Percentiles rank a stretch among this genome's conserved stretches.
Evolutionary conservation across 1,284 basidiomycete genomes (phyloP).

Genomic region (Heterobasidion occidentale): DNA sequence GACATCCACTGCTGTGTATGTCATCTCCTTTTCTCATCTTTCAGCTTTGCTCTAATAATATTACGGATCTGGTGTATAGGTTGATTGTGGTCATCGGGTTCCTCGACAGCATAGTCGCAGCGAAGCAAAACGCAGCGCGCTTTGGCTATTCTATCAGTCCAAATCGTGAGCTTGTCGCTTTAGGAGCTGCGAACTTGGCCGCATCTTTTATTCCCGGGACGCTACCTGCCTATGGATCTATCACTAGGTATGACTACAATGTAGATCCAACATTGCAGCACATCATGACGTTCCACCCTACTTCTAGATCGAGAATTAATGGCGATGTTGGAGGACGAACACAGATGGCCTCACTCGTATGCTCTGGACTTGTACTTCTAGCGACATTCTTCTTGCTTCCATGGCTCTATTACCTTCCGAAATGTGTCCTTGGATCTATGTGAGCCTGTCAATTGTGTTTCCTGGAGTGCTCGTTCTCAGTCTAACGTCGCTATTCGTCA

Average conservation of each 20-base stretch:
- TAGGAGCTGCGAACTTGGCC: constrained; percentile 78
- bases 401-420: constrained; percentile 71
- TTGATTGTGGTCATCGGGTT: constrained; percentile 71
- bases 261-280: neutral
- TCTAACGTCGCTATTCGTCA: constrained; percentile 18
- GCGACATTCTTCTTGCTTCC: constrained; percentile 85
- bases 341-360: constrained; percentile 83
- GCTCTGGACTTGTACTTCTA: constrained; percentile 67
- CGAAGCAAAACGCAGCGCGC: constrained; percentile 78
- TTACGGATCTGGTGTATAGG: constrained; percentile 25
- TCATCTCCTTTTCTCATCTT: neutral
- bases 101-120: constrained; percentile 78
- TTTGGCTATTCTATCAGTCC: constrained; percentile 87
- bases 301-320: constrained; percentile 71
- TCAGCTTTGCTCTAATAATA: constrained; percentile 1
- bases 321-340: constrained; percentile 82
- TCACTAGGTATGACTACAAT: constrained; percentile 54
- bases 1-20: constrained; percentile 72
- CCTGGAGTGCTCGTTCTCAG: neutral
- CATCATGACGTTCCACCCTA: neutral
- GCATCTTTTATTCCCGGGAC: constrained; percentile 80
- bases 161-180: constrained; percentile 84
- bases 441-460: constrained; percentile 26
- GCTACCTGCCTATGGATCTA: constrained; percentile 83
- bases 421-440: constrained; percentile 77